A percentile compares a stretch with the other conserved stretches of the same genome.
Conservation (phyloP, 768 basidiomycete genomes). For the Lactifluus subvellereus region DNA sequence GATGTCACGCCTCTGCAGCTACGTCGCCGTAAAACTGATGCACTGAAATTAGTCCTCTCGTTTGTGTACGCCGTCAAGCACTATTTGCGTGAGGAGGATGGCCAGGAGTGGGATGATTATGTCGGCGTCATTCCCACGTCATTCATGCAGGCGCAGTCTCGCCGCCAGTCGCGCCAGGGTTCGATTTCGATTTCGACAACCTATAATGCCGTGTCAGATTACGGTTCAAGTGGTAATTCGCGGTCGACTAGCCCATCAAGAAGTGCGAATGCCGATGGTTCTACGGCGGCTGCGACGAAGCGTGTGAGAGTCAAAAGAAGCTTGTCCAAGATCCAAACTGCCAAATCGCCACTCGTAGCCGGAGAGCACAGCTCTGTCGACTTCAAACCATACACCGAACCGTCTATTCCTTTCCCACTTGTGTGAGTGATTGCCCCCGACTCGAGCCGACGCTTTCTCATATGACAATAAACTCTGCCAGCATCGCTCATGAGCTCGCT, state of each 20-base stretch:
- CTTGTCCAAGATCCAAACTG: constrained; percentile 45
- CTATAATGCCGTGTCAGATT: constrained; percentile 30
- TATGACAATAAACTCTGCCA: constrained; percentile 27
- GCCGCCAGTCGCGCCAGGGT: constrained; percentile 28
- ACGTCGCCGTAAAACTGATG: constrained; percentile 60
- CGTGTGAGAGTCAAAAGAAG: constrained; percentile 67
- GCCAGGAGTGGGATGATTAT: constrained; percentile 63
- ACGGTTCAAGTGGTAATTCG: constrained; percentile 22
- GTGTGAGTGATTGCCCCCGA: constrained; percentile 42
- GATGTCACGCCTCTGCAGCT: constrained; percentile 48
- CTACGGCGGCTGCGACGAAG: constrained; percentile 37
- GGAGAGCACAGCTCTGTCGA: constrained; percentile 52
- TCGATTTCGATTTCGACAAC: constrained; percentile 32
- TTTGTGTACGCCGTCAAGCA: constrained; percentile 73
- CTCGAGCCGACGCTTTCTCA: not conserved
- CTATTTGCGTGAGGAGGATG: constrained; percentile 82
- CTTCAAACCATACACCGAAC: constrained; percentile 46
- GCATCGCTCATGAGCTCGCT: constrained; percentile 78
- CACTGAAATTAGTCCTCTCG: constrained; percentile 58
- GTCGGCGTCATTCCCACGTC: constrained; percentile 57
- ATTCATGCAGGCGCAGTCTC: constrained; percentile 39
- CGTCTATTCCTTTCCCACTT: constrained; percentile 68
- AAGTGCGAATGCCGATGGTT: constrained; percentile 7
- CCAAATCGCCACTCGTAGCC: constrained; percentile 58
- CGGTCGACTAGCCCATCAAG: constrained; percentile 12